phyloP scores from a whole-genome alignment of 345 rosid species.

The Stellera chamaejasme region DNA sequence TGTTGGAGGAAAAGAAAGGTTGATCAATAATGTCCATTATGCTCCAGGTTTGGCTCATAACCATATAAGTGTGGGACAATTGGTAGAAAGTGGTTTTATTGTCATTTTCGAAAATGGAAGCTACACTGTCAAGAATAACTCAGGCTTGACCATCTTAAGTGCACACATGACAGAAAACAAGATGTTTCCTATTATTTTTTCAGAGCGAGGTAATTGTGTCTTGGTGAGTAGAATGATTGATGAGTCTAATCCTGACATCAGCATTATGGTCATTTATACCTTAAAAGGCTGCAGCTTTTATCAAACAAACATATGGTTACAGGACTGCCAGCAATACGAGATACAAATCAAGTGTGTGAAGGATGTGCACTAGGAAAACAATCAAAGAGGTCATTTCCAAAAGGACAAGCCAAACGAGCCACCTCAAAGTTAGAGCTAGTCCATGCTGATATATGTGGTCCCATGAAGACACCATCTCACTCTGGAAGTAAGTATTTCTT shows the following conservation, averaged over 20 bases:
- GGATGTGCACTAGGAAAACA: background rate
- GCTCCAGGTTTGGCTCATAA: background rate
- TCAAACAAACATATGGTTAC: background rate
- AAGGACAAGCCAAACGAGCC: background rate
- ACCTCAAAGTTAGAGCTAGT: background rate
- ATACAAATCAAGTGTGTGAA: background rate
- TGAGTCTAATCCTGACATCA: background rate
- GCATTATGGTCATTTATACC: background rate
- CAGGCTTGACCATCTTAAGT: too few species aligned
- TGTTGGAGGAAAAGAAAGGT: too few species aligned
- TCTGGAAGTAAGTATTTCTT: background rate
- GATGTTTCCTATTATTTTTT: background rate
- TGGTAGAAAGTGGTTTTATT: background rate
- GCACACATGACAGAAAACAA: background rate
- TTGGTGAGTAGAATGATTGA: background rate
- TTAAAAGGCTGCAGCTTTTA: background rate
- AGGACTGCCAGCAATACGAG: background rate
- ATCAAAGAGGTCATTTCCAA: background rate
- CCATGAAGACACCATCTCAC: background rate
- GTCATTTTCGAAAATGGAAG: background rate
- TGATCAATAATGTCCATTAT: background rate
- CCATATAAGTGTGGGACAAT: background rate
- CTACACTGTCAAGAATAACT: background rate
- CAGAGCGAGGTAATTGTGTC: background rate
- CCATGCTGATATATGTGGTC: slow-evolving; percentile 3